These are phyloP conservation scores for Garcia nutans DNA, from an alignment of 345 rosid genomes.

Conservation along the genomic window DNA sequence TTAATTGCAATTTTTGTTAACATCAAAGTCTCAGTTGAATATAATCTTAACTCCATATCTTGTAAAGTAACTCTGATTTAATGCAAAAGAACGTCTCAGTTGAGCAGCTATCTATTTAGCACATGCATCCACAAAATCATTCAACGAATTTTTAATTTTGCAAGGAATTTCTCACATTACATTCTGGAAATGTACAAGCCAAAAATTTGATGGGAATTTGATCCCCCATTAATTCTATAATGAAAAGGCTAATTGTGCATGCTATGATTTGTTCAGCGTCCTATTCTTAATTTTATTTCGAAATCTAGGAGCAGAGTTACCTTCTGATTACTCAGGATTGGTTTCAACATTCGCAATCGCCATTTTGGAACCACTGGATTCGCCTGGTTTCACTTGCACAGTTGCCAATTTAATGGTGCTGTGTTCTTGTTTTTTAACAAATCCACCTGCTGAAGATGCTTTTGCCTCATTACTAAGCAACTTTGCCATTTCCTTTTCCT, in stretches of 20 bases:
- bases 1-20: too few species aligned
- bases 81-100: too few species aligned
- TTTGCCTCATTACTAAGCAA: slow-evolving; percentile 41
- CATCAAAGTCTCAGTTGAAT: too few species aligned
- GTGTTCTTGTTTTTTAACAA: slow-evolving; percentile 25
- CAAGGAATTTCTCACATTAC: background rate
- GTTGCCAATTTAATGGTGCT: slow-evolving; percentile 20
- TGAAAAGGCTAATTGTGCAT: background rate
- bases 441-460: slow-evolving; percentile 29
- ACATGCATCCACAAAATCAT: background rate
- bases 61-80: too few species aligned
- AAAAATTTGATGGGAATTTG: background rate
- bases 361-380: slow-evolving; percentile 40
- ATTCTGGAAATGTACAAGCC: background rate
- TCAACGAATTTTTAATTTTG: background rate
- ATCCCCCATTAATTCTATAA: background rate
- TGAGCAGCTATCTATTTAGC: too few species aligned
- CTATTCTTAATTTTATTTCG: slow-evolving; percentile 70
- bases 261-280: slow-evolving; percentile 40
- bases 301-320: slow-evolving; percentile 51
- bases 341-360: slow-evolving; percentile 38
- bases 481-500: slow-evolving; percentile 76
- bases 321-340: slow-evolving; percentile 48
- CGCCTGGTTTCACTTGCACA: slow-evolving; percentile 37
- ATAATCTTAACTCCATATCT: too few species aligned